Base-by-base conservation (phyloP, 805 yeast species). In the Wickerhamiella hasegawae region DNA sequence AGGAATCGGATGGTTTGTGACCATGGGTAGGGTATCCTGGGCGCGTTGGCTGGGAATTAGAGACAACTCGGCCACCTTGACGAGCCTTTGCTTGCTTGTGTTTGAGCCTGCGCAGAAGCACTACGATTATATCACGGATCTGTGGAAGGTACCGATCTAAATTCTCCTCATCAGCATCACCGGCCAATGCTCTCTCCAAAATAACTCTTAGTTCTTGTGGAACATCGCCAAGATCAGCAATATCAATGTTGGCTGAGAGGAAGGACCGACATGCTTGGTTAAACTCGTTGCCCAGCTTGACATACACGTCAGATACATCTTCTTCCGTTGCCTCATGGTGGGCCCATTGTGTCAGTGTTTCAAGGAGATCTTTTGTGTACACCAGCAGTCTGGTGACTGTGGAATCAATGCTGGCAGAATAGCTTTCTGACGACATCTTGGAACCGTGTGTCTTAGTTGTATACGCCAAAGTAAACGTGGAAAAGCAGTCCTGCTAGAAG, bases 221-320 rank as follows among this genome's bases (percentile, higher is more conserved):
- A 1, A 90, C 94, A 49, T 87, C 94, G 1, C 94, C 90, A 19
- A 90, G 60, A 51, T 83, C 94, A 10, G 41, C 43, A 6, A 78
- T 76, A 44, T 79, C 85, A 4, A 90, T 73, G 1, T 93, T 93
- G 3, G 82, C 76, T 37, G 66, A 66, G 4, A 73, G 60, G 53
- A 87, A 85, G 3, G 92, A 80, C 40, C 82, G 68, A 17, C 85
- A 73, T 1, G 92, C 81, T 3, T 80, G 71, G 45, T 87, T 75
- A 63, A 84, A 90, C 55, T 87, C 96, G 50, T 85, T 90, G 1
- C 98, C 98, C 20, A 90, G 66, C 44, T 73, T 76, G 12, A 90
- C 98, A 53, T 83, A 90, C 3, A 84, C 79, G 47, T 84, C 82
- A 2, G 94, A 82, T 2, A 90, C 96, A 42, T 71, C 81, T 37